These are phyloP conservation scores for Citrus glauca DNA, from an alignment of 345 rosid genomes.

Conservation along the genomic window DNA sequence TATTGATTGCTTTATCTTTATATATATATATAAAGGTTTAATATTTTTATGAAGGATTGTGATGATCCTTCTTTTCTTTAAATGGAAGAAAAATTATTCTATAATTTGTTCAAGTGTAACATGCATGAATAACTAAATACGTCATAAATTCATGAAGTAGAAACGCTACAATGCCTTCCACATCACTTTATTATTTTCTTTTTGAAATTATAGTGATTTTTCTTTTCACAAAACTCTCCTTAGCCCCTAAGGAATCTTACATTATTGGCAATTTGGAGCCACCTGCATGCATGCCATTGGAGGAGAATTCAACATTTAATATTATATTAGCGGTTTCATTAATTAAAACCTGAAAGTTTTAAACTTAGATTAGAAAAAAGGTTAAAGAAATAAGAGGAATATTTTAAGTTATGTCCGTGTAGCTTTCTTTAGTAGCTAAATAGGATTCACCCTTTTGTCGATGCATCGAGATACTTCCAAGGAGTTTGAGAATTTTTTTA, in stretches of 20 bases:
- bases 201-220: neutral
- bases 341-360: neutral
- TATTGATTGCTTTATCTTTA: neutral
- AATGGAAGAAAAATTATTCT: neutral
- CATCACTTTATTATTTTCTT: neutral
- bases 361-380: neutral
- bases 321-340: neutral
- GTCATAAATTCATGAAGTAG: neutral
- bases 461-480: conserved; percentile 1
- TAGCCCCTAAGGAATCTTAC: neutral
- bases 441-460: neutral
- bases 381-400: neutral
- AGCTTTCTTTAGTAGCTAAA: neutral
- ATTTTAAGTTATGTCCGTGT: neutral
- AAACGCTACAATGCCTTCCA: neutral
- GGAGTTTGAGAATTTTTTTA: conserved; percentile 10
- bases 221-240: neutral
- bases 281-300: neutral
- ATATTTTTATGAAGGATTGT: too few relatives aligned
- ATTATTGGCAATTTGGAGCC: neutral
- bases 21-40: too few relatives aligned
- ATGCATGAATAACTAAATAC: too few relatives aligned
- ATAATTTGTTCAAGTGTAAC: too few relatives aligned
- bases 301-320: neutral
- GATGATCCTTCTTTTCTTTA: neutral